A percentile compares a stretch with the other conserved stretches of the same genome.
Evolutionary conservation across 257 asterid species (phyloP).

Genomic region (Capsicum baccatum): DNA sequence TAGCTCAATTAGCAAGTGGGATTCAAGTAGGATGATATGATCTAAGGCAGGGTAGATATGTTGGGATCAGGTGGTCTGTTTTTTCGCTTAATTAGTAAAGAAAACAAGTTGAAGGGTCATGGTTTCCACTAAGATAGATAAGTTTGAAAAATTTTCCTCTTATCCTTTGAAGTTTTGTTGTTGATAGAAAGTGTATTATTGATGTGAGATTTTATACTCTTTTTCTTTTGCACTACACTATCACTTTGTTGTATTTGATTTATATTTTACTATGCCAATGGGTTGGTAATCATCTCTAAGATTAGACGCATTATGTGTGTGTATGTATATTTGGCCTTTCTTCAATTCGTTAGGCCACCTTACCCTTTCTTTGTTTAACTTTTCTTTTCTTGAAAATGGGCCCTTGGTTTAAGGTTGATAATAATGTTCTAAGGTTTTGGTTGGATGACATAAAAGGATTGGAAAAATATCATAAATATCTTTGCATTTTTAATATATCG

Average conservation of each 20-base stretch:
- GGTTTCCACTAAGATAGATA: slow-evolving; percentile 15
- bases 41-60: neutral
- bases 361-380: neutral
- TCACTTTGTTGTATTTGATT: neutral
- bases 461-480: neutral
- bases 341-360: slow-evolving; percentile 5
- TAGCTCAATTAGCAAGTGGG: slow-evolving; percentile 10
- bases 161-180: slow-evolving; percentile 20
- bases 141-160: neutral
- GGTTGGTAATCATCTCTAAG: slow-evolving; percentile 25
- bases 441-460: neutral
- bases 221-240: neutral
- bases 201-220: slow-evolving; percentile 8
- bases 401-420: slow-evolving; percentile 3
- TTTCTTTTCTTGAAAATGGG: neutral
- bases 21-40: neutral
- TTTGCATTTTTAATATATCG: neutral
- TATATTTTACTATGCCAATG: neutral
- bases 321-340: neutral
- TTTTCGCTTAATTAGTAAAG: neutral
- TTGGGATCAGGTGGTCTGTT: slow-evolving; percentile 23
- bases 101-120: slow-evolving; percentile 6
- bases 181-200: neutral
- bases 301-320: slow-evolving; percentile 2
- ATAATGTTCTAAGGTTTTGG: slow-evolving; percentile 5